These are phyloP conservation scores for Polyplosphaeria fusca DNA, from an alignment of 495 filamentous ascomycete species.

Conservation along the genomic window DNA sequence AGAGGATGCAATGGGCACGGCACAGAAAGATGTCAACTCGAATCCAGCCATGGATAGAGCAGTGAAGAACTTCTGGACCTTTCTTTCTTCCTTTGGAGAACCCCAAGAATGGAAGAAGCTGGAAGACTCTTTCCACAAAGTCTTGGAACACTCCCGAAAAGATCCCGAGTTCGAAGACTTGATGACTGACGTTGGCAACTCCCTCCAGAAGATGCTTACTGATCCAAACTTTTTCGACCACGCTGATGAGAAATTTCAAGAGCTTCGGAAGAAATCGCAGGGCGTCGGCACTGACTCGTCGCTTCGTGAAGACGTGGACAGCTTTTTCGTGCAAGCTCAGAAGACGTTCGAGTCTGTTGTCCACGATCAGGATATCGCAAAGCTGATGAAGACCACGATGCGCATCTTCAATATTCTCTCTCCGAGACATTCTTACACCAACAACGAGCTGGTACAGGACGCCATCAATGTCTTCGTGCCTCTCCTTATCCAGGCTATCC, in stretches of 20 bases:
- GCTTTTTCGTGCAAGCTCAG: slow-evolving; percentile 65
- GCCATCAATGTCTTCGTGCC: slow-evolving; percentile 75
- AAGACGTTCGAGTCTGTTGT: slow-evolving; percentile 63
- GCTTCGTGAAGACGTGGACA: slow-evolving; percentile 70
- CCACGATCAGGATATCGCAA: slow-evolving; percentile 66
- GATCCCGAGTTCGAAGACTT: slow-evolving; percentile 82
- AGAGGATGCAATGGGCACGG: slow-evolving; percentile 57
- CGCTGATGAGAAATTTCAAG: slow-evolving; percentile 64
- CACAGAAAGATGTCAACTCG: slow-evolving; percentile 64
- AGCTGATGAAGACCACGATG: slow-evolving; percentile 59
- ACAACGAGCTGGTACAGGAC: slow-evolving; percentile 70
- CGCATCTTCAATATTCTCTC: slow-evolving; percentile 67
- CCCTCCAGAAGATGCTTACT: slow-evolving; percentile 77
- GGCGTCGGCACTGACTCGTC: slow-evolving; percentile 60
- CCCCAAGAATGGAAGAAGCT: slow-evolving; percentile 69
- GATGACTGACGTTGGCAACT: slow-evolving; percentile 65
- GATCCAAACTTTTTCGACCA: slow-evolving; percentile 80
- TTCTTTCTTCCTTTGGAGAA: slow-evolving; percentile 77
- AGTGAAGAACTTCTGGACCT: slow-evolving; percentile 68
- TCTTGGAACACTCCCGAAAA: slow-evolving; percentile 69
- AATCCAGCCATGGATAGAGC: slow-evolving; percentile 76
- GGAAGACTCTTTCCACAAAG: slow-evolving; percentile 60
- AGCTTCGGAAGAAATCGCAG: slow-evolving; percentile 65
- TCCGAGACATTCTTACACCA: slow-evolving; percentile 54
- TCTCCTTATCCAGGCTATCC: slow-evolving; percentile 67